Percentiles rank a stretch among this genome's conserved stretches.
phyloP scores from a whole-genome alignment of 2,329 filamentous ascomycete genomes.

The Aschersonia sp. region DNA sequence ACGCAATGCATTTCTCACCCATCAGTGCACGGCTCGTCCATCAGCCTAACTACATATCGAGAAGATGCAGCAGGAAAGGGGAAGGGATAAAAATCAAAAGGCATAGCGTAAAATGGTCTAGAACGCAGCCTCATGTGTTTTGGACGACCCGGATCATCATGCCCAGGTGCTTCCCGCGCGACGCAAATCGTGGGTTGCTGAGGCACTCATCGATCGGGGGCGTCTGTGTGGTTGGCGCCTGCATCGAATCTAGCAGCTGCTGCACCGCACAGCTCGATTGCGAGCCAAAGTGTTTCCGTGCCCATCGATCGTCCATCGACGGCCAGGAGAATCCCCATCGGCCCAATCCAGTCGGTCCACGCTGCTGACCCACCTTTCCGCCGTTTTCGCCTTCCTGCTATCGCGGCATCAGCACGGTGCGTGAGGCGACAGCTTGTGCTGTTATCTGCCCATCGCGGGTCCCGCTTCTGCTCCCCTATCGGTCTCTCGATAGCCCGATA shows the following conservation, averaged over 20 bases:
- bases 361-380: not conserved
- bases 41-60: too few species aligned
- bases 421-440: not conserved
- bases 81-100: too few species aligned
- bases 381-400: not conserved
- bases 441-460: not conserved
- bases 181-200: too few species aligned
- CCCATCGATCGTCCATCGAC: slow-evolving; percentile 3
- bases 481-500: too few species aligned
- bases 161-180: too few species aligned
- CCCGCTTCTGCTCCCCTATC: too few species aligned
- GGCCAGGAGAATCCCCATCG: slow-evolving; percentile 2
- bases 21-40: too few species aligned
- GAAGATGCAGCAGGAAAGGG: too few species aligned
- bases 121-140: too few species aligned
- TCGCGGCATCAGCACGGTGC: not conserved
- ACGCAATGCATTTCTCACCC: too few species aligned
- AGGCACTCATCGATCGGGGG: not conserved
- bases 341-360: slow-evolving; percentile 1
- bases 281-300: not conserved
- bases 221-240: not conserved
- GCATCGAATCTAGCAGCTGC: not conserved
- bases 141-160: too few species aligned
- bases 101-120: too few species aligned
- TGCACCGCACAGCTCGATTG: not conserved